These are phyloP conservation scores for Botrytis elliptica DNA, from an alignment of 2,329 filamentous ascomycete genomes.

Conservation along the genomic window DNA sequence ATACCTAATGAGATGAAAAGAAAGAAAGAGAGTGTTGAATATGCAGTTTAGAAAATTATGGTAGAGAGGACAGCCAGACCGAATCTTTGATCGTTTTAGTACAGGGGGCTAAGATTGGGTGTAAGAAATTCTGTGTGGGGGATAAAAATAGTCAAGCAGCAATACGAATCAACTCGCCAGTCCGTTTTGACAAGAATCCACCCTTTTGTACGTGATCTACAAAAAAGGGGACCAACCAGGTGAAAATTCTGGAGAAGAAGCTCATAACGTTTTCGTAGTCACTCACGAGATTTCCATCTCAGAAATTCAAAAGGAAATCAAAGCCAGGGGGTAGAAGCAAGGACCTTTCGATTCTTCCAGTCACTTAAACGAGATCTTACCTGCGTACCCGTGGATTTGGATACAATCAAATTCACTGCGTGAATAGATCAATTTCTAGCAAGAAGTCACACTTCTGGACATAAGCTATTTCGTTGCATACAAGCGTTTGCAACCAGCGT, in stretches of 20 bases:
- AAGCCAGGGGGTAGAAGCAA: neutral
- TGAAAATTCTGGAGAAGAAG: constrained; percentile 8
- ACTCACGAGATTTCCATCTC: no score
- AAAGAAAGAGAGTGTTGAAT: constrained; percentile 3
- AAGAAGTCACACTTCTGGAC: neutral
- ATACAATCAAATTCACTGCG: neutral
- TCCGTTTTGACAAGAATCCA: neutral
- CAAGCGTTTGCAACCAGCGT: constrained; percentile 9
- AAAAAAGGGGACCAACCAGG: constrained; percentile 10
- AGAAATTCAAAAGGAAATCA: neutral
- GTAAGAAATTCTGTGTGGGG: constrained; percentile 10
- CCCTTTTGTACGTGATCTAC: constrained; percentile 4
- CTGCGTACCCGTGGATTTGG: neutral
- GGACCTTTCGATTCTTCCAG: neutral
- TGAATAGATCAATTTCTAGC: neutral
- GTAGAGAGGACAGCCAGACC: constrained; percentile 15
- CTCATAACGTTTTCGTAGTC: neutral
- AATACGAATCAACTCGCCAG: neutral
- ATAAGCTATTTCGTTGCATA: neutral
- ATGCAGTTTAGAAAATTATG: neutral
- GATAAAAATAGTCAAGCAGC: constrained; percentile 10
- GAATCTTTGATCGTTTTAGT: constrained; percentile 8
- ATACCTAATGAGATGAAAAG: neutral
- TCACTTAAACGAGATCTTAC: neutral
- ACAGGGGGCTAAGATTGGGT: constrained; percentile 11